Percentiles rank a stretch among this genome's conserved stretches.
Conservation (phyloP, 192 early-diverging fungal species). For the Fimicolochytrium jonesii region DNA sequence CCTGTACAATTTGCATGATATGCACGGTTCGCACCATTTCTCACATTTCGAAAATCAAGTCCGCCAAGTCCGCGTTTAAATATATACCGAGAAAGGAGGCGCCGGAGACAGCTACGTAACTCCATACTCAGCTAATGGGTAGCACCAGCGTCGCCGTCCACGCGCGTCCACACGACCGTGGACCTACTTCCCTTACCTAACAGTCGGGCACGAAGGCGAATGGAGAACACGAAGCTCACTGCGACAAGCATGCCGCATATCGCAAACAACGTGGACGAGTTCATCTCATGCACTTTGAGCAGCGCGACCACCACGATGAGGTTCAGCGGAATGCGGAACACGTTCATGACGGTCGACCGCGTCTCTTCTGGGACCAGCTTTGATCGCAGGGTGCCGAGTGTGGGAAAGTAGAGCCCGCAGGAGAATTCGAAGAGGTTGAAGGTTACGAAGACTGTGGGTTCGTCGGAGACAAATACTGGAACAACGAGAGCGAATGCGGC, state of each 20-base stretch:
- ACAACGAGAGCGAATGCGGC: constrained; percentile 20
- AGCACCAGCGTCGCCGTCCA: no score
- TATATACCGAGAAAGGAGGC: no score
- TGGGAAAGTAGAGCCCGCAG: constrained; percentile 47
- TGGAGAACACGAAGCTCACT: constrained; percentile 3
- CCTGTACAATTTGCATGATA: no score
- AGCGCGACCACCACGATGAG: constrained; percentile 43
- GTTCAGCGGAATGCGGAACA: constrained; percentile 52
- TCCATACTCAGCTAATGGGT: no score
- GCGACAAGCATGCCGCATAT: constrained; percentile 12
- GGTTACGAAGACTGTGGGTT: constrained; percentile 18
- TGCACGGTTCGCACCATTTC: no score
- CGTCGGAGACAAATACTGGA: constrained; percentile 14
- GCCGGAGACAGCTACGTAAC: no score
- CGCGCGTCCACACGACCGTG: no score
- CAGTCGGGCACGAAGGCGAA: constrained; percentile 5
- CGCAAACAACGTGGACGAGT: constrained; percentile 14
- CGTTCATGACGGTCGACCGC: constrained; percentile 44
- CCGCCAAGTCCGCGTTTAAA: no score
- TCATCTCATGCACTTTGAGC: constrained; percentile 20
- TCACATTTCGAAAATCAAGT: no score
- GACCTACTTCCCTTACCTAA: neutral
- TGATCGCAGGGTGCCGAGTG: constrained; percentile 35
- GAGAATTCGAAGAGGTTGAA: constrained; percentile 46
- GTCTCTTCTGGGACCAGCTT: constrained; percentile 41